These are phyloP conservation scores for Tolypocladium pustulatum DNA, from an alignment of 2,329 filamentous ascomycete genomes.

Conservation along the genomic window DNA sequence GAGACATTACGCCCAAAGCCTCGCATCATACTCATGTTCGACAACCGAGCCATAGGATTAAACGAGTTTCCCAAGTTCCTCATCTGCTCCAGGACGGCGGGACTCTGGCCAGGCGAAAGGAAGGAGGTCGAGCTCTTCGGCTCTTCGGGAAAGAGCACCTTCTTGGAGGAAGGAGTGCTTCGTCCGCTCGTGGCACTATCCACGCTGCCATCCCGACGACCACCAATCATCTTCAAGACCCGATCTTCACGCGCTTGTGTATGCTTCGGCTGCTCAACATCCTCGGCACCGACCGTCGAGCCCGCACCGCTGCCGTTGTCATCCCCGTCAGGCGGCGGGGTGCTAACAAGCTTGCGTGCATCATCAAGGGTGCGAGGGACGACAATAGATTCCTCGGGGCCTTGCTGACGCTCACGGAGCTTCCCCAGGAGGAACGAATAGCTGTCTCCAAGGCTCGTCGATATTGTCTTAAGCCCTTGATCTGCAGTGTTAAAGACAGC, in stretches of 20 bases:
- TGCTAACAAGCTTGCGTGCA: constrained; percentile 76
- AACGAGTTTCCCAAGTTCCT: constrained; percentile 69
- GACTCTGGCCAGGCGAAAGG: constrained; percentile 20
- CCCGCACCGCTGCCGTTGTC: constrained; percentile 50
- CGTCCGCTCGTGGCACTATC: constrained; percentile 61
- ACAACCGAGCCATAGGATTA: constrained; percentile 73
- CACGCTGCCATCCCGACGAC: constrained; percentile 64
- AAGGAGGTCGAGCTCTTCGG: constrained; percentile 9
- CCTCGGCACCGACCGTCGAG: constrained; percentile 34
- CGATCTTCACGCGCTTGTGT: constrained; percentile 44
- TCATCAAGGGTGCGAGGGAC: constrained; percentile 90
- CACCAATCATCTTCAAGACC: constrained; percentile 61
- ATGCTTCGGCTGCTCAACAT: constrained; percentile 19
- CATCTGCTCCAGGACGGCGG: constrained; percentile 68
- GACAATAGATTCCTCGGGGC: constrained; percentile 34
- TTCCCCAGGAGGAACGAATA: constrained; percentile 90
- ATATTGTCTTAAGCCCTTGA: constrained; percentile 84
- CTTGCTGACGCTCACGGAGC: constrained; percentile 58
- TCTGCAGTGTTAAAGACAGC: constrained; percentile 82
- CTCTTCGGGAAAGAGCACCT: constrained; percentile 40
- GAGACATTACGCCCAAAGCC: constrained; percentile 56
- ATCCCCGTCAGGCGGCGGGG: constrained; percentile 53
- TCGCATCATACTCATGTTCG: constrained; percentile 62
- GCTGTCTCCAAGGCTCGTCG: constrained; percentile 79
- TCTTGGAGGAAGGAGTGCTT: constrained; percentile 52